phyloP scores from a whole-genome alignment of 2,329 filamentous ascomycete genomes.

The Arthrinium phaeospermum region DNA sequence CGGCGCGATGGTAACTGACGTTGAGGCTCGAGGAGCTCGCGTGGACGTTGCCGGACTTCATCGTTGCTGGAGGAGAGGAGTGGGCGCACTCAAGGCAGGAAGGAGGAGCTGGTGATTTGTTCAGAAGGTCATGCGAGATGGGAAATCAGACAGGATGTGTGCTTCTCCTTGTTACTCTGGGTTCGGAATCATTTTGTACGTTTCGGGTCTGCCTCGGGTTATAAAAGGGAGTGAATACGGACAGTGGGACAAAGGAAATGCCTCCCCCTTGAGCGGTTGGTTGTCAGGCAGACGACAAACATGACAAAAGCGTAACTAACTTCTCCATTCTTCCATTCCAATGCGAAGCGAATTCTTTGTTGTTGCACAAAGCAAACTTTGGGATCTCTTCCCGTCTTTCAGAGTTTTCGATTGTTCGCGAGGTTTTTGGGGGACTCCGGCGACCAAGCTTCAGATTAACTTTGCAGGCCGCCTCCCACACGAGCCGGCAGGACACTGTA shows the following conservation, averaged over 20 bases:
- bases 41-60: not conserved
- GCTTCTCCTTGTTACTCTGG: not conserved
- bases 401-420: not conserved
- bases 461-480: not conserved
- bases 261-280: not conserved
- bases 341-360: not conserved
- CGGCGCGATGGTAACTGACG: not conserved
- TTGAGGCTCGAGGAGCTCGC: not conserved
- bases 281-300: not conserved
- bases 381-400: not conserved
- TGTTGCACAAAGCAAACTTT: not conserved
- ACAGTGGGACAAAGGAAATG: not conserved
- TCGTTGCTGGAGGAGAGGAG: not conserved
- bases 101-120: not conserved
- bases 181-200: not conserved
- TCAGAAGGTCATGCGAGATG: not conserved
- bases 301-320: not conserved
- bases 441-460: not conserved
- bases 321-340: conserved; percentile 7
- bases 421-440: conserved; percentile 6
- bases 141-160: not conserved
- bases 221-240: not conserved
- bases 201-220: no score
- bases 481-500: not conserved
- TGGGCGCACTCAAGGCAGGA: not conserved